Base-by-base conservation (phyloP, 495 filamentous ascomycete species). In the Chlorociboria aeruginascens region DNA sequence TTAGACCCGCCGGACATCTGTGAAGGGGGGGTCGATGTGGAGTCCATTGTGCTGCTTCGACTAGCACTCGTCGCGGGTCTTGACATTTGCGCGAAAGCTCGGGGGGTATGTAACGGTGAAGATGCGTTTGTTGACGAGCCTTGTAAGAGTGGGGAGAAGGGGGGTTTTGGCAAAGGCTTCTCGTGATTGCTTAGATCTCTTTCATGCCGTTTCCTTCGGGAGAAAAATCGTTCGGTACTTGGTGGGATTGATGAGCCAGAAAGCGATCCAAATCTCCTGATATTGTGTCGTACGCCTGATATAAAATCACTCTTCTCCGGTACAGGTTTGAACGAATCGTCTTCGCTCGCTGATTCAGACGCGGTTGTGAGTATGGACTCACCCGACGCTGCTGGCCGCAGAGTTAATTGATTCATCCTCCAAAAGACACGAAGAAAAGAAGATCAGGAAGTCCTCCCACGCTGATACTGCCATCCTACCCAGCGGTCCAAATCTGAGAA, bases 1-100 rank as follows among this genome's bases (percentile, higher is more conserved):
- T 59, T 53, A 44, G 55, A 60, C 8, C 54, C 53, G 39, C 40
- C 59, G 3, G 42, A 59, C 49, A 64, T 59, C 55, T 68, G 69
- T 53, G 57, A 65, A n/a, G 46, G 17, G 58, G 8, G 67, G n/a
- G 78, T 73, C 16, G 58, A 70, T 30, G 64, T 64, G 17, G 80
- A 79, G 51, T 85, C 81, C 66, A 82, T 77, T 0, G 74, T 79
- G 57, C 68, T 76, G 17, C 71, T 68, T 46, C 73, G 62, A 57
- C 60, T 69, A 12, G 70, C 68, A 59, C 37, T 46, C 39, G 43
- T 37, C 25, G 50, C 50, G 42, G 50, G 36, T 40, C 50, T 47
- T 30, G 53, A 56, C 53, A 59, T 59, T 20, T 39, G 14, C 17
- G 43, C 30, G 29, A 42, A 43, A 14, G 42, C 39, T 54, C 49